These are phyloP conservation scores for Aspergillus puulaauensis DNA, from an alignment of 2,329 filamentous ascomycete species.

Conservation along the genomic window DNA sequence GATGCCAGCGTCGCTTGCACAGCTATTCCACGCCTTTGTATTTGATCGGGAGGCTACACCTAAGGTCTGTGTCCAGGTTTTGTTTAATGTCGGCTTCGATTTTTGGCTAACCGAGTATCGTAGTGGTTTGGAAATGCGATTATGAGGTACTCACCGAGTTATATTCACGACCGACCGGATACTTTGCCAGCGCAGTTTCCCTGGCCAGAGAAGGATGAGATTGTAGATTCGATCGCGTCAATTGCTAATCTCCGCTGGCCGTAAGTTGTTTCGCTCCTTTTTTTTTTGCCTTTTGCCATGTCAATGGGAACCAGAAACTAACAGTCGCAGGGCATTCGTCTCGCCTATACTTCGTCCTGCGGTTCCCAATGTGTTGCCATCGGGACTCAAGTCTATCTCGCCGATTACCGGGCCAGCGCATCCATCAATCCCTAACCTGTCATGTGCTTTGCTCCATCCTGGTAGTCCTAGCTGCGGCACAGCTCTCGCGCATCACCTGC, in stretches of 20 bases:
- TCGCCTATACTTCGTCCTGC: slow-evolving; percentile 84
- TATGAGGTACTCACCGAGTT: slow-evolving; percentile 69
- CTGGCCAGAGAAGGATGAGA: slow-evolving; percentile 75
- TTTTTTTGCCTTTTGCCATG: background rate
- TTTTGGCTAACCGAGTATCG: background rate
- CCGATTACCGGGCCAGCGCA: slow-evolving; percentile 83
- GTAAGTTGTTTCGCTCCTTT: slow-evolving; percentile 51
- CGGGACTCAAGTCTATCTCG: slow-evolving; percentile 65
- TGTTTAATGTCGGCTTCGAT: slow-evolving; percentile 16
- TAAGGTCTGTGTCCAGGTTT: slow-evolving; percentile 45
- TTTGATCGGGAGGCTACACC: slow-evolving; percentile 76
- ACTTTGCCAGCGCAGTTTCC: slow-evolving; percentile 64
- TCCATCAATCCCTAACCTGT: slow-evolving; percentile 78
- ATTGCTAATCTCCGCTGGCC: slow-evolving; percentile 85
- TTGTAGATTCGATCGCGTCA: slow-evolving; percentile 76
- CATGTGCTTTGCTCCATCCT: slow-evolving; percentile 87
- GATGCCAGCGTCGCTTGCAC: slow-evolving; percentile 73
- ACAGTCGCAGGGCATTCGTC: slow-evolving; percentile 63
- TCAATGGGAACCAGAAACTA: background rate
- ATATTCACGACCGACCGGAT: slow-evolving; percentile 71
- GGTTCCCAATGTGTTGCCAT: slow-evolving; percentile 58
- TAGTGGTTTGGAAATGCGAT: slow-evolving; percentile 65
- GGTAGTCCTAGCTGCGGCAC: slow-evolving; percentile 82
- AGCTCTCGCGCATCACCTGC: slow-evolving; percentile 84
- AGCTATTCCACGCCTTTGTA: slow-evolving; percentile 72